Evolutionary conservation across 2,329 filamentous ascomycete species (phyloP), one percentile per base, ranked within the genome.

Genomic region (Aspergillus sergii): DNA sequence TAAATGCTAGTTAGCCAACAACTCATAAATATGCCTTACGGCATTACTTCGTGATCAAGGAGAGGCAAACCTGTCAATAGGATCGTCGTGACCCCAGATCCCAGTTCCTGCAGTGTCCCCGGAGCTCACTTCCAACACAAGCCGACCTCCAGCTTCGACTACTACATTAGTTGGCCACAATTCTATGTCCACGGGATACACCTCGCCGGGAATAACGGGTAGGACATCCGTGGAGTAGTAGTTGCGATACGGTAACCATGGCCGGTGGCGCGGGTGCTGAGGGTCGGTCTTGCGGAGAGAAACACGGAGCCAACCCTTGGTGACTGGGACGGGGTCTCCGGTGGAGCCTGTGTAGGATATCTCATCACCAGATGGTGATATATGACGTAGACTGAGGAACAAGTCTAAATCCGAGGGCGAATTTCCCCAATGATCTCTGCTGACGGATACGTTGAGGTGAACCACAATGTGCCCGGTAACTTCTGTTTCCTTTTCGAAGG

Each of bases 391-490:
- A 86, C 4, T 36, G 14, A 89, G 64, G 69, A 85, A 85, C 32
- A 85, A 69, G 61, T 85, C 83, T 48, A 84, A 81, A 45, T 85
- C 83, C 0, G 74, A 77, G 1, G 82, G 81, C 4, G 73, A 73
- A 5, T 71, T 64, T 14, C 76, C 21, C 45, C 19, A 12, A 68
- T 36, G 78, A 68, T 8, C 78, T 70, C 2, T 72, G 77, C 11
- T 48, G 45, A 79, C 75, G 0, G 88, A 89, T 1, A 90, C 84
- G 64, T 86, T 85, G 2, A 92, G 79, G 65, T 86, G 88, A 0
- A 86, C 88, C 0, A 85, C 79, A 34, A 90, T 77, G 69, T 91
- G 87, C 0, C 89, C 89, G 0, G 89, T 91, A 59, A 92, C 85
- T 70, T 91, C 89, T 0, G 84, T 26, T 26, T 48, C 34, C 16